Percentiles rank a stretch among this genome's conserved stretches.
Evolutionary conservation across 768 basidiomycete genomes (phyloP).

Genomic region (Russula earlei): DNA sequence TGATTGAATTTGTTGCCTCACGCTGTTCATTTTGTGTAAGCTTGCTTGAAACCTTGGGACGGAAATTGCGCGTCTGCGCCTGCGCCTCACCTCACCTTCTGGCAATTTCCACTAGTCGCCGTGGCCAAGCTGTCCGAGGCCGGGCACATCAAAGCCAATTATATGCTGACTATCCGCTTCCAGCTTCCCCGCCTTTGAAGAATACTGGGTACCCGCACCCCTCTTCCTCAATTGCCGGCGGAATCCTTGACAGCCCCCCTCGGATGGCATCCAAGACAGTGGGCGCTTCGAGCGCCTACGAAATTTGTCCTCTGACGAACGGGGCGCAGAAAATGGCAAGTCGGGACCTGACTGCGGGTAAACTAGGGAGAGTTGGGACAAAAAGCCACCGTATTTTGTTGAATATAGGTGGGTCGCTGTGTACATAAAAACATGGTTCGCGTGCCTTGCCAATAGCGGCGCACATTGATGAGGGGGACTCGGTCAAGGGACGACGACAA

Average conservation of each 20-base stretch:
- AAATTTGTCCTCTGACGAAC: not conserved
- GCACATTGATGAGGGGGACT: not conserved
- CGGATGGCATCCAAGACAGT: not conserved
- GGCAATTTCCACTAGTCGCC: not conserved
- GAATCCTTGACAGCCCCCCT: not conserved
- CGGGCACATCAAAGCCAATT: conserved; percentile 5
- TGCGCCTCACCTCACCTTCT: not conserved
- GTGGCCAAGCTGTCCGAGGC: conserved; percentile 3
- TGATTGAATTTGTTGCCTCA: conserved; percentile 2
- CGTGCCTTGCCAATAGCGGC: not conserved
- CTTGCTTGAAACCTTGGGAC: not conserved
- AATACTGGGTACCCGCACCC: not conserved
- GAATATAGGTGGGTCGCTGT: not conserved
- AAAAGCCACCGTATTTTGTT: not conserved
- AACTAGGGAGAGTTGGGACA: too few relatives aligned
- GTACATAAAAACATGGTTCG: not conserved
- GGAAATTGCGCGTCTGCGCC: conserved; percentile 10
- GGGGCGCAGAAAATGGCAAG: not conserved
- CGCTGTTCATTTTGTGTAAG: conserved; percentile 5
- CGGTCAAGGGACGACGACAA: not conserved
- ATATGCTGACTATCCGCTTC: conserved; percentile 4
- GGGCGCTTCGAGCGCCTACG: not conserved
- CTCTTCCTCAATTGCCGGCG: conserved; percentile 7
- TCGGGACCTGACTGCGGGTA: not conserved
- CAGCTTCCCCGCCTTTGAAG: conserved; percentile 1